Conservation (phyloP, 108 stramenopile genomes). For the Nannochloropsis granulata region DNA sequence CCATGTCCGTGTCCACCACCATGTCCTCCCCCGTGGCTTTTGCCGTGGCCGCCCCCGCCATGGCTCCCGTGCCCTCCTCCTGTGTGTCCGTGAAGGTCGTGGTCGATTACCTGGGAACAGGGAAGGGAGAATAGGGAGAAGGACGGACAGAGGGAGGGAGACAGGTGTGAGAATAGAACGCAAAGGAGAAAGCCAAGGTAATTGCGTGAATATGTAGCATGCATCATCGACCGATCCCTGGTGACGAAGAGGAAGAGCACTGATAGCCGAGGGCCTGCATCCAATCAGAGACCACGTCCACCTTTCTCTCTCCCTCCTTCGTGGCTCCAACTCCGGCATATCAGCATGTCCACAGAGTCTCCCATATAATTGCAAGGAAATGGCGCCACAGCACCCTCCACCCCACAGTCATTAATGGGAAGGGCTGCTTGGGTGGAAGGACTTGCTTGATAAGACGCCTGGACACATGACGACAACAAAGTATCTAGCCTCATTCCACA, state of each 20-base stretch:
- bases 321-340: too few species aligned
- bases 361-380: too few species aligned
- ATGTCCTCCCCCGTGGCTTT: neutral
- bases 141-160: neutral
- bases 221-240: neutral
- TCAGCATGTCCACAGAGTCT: too few species aligned
- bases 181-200: neutral
- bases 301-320: too few species aligned
- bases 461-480: too few species aligned
- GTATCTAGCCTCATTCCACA: too few species aligned
- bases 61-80: neutral
- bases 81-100: neutral
- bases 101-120: neutral
- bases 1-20: neutral
- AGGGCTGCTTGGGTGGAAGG: neutral
- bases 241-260: neutral
- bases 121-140: neutral
- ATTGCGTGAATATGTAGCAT: neutral
- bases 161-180: too few species aligned
- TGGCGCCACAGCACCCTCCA: too few species aligned
- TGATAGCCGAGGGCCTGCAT: neutral
- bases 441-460: too few species aligned
- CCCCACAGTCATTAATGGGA: neutral
- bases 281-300: neutral
- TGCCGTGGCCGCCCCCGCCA: neutral